Evolutionary conservation across 2,329 filamentous ascomycete genomes (phyloP), one percentile per base, ranked within the genome.

Genomic region (Xylariomycetidae sp.): DNA sequence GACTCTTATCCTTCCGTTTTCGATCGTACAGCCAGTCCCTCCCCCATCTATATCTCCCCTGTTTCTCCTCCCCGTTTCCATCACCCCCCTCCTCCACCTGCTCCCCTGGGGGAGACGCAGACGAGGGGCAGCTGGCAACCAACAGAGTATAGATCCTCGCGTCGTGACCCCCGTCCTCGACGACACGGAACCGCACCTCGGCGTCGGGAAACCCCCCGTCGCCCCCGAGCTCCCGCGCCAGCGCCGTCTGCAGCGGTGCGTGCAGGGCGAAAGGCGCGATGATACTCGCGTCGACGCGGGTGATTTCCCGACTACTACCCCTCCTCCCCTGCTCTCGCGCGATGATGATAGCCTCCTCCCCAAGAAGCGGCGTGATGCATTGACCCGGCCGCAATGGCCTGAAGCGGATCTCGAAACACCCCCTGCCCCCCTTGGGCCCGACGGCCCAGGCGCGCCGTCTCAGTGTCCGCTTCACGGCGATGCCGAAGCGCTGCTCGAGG

Each of bases 81-180:
- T n/a, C n/a, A n/a, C n/a, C n/a, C n/a, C n/a, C n/a, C n/a, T n/a
- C n/a, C n/a, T n/a, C n/a, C n/a, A n/a, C n/a, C n/a, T n/a, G n/a
- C n/a, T n/a, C n/a, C n/a, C n/a, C n/a, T n/a, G n/a, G n/a, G n/a
- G n/a, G n/a, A 10, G 69, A 42, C 3, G 63, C 64, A 46, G 33
- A 56, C 41, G 30, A 49, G 0, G 74, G 74, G 41, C 64, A 74
- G 41, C 65, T 64, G 2, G 74, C 76, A 4, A 81, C 75, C 0
- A 79, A 58, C 2, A 82, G 58, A 13, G 74, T 61, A 45, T 77
- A 80, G 41, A 76, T 68, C 4, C 75, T 63, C 23, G 66, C 54
- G 26, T 66, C 63, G 30, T 71, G 61, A 2, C 59, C 61, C 33
- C 72, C 77, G 40, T 77, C 72, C 44, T 78, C 71, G 1, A 63